Evolutionary conservation across 2,329 filamentous ascomycete species (phyloP).

Genomic region (Tolypocladium guangdongense): DNA sequence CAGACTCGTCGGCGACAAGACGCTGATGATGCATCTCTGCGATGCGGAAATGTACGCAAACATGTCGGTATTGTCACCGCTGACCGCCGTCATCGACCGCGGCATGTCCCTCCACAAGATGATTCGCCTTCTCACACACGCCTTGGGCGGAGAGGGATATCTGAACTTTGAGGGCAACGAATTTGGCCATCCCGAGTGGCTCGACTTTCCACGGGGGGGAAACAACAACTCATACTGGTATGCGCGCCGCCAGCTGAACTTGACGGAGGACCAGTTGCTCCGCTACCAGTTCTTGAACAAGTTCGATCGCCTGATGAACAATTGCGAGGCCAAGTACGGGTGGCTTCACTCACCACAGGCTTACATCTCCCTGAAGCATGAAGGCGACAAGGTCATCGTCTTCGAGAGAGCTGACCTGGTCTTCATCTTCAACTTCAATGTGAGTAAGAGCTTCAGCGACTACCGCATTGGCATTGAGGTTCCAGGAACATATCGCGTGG

Average conservation of each 20-base stretch:
- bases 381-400: conserved; percentile 86
- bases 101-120: conserved; percentile 94
- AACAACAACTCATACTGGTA: conserved; percentile 94
- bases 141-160: conserved; percentile 87
- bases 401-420: conserved; percentile 87
- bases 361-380: conserved; percentile 88
- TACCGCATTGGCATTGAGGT: conserved; percentile 84
- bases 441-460: conserved; percentile 73
- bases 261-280: conserved; percentile 74
- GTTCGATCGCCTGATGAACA: conserved; percentile 89
- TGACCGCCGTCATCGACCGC: conserved; percentile 81
- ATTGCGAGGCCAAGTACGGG: conserved; percentile 75
- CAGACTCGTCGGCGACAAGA: conserved; percentile 92
- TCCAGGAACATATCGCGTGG: conserved; percentile 74
- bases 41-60: conserved; percentile 96
- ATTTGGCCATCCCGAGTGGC: conserved; percentile 97
- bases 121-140: conserved; percentile 89
- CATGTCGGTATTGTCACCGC: conserved; percentile 78
- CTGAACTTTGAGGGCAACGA: conserved; percentile 99
- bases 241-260: conserved; percentile 83
- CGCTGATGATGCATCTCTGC: conserved; percentile 94
- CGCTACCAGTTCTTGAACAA: conserved; percentile 88
- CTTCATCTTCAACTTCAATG: conserved; percentile 96
- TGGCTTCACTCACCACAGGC: conserved; percentile 83
- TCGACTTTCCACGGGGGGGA: conserved; percentile 91